Conservation (phyloP, 2,329 filamentous ascomycete genomes). For the Thelonectria discophora region DNA sequence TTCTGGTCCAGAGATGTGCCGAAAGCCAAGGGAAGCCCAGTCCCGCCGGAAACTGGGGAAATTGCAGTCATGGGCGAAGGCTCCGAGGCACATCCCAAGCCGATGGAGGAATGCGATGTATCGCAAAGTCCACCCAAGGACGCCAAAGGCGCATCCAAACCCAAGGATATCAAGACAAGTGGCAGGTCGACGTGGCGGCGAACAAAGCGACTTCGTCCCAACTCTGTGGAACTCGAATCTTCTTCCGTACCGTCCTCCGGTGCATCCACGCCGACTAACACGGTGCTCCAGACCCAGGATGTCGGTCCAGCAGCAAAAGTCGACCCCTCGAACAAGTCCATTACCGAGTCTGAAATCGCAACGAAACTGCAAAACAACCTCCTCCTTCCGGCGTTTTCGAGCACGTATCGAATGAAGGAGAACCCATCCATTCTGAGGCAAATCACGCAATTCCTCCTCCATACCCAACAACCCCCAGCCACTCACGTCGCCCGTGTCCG, state of each 20-base stretch:
- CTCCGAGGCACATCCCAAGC: constrained; percentile 64
- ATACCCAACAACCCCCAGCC: constrained; percentile 63
- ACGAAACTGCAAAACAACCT: constrained; percentile 65
- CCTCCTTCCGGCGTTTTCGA: constrained; percentile 73
- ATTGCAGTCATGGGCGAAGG: constrained; percentile 67
- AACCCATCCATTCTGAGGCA: constrained; percentile 77
- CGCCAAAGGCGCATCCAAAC: constrained; percentile 38
- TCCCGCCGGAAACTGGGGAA: constrained; percentile 55
- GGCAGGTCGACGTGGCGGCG: constrained; percentile 50
- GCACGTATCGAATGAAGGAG: constrained; percentile 73
- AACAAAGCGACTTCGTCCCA: constrained; percentile 56
- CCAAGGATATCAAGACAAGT: constrained; percentile 44
- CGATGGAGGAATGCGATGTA: constrained; percentile 56
- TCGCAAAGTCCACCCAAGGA: constrained; percentile 49
- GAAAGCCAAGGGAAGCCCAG: constrained; percentile 45
- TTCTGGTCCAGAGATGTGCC: constrained; percentile 76
- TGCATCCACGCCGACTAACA: constrained; percentile 35
- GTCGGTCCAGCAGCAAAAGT: constrained; percentile 27
- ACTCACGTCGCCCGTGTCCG: constrained; percentile 78
- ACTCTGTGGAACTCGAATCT: constrained; percentile 59
- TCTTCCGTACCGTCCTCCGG: constrained; percentile 43
- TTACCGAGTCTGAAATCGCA: constrained; percentile 54
- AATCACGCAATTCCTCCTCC: constrained; percentile 66
- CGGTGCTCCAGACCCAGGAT: constrained; percentile 30
- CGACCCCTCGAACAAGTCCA: constrained; percentile 42